Evolutionary conservation across 768 basidiomycete genomes (phyloP), one percentile per base, ranked within the genome.

Genomic region (Amanita phalloides): DNA sequence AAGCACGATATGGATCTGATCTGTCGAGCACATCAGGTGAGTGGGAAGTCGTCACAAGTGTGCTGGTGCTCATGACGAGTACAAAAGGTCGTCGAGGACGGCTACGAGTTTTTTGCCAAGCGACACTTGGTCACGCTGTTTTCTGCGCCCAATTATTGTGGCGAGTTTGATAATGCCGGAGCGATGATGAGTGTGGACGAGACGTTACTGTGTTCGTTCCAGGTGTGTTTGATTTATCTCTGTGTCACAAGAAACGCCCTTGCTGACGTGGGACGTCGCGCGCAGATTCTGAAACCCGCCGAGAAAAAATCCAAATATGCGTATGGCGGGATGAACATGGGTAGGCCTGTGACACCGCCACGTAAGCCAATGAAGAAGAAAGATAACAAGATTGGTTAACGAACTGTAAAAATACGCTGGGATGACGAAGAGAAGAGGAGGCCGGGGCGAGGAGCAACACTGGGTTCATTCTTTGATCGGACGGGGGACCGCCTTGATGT

Each of bases 171-270:
- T 68, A 99, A 99, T 67, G 94, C 95, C 3, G 95, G 95, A 35
- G 95, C 95, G 32, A 99, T 99, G 95, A 99, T 98, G 95, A 93
- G 90, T 62, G 95, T 99, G 39, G 95, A 97, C 61, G 95, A 97
- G 70, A 96, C 95, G 7, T 68, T 98, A 57, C 67, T 98, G 57
- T 97, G 95, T 71, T 97, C 94, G 6, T 97, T 98, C 90, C 95
- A 97, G 71, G 92, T 94, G 57, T 54, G 68, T 51, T 35, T 36
- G 30, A 26, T 48, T 37, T 23, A 4, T 46, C n/a, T 54, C 42
- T 45, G 35, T 28, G 11, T 0, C 1, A 9, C 30, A 30, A 2
- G 9, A 6, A 17, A 17, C 17, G 14, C 14, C 25, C 13, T 38
- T 36, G 9, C 53, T 48, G 45, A 30, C 36, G 4, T 30, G 21